Conservation (phyloP, 192 early-diverging fungal species). For the Lunasporangiospora selenospora region DNA sequence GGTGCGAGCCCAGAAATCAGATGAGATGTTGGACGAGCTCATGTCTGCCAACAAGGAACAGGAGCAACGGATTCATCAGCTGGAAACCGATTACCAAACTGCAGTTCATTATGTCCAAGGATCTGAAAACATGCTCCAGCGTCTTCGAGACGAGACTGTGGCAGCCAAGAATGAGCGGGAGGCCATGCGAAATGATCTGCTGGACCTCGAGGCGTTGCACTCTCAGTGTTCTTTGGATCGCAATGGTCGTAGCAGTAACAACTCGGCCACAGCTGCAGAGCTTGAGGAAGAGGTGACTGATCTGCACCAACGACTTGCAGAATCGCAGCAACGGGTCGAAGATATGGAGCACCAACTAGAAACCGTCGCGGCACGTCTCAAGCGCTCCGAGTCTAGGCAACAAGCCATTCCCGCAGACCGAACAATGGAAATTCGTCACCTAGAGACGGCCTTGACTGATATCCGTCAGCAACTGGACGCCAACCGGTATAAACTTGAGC, state of each 20-base stretch:
- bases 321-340: constrained; percentile 7
- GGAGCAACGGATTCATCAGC: constrained; percentile 36
- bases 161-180: constrained; percentile 14
- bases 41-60: constrained; percentile 5
- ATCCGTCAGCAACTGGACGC: constrained; percentile 6
- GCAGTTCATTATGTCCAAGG: constrained; percentile 42
- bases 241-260: too few relatives aligned
- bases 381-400: not conserved
- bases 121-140: constrained; percentile 37
- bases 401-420: constrained; percentile 5
- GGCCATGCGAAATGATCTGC: not conserved
- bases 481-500: constrained; percentile 27
- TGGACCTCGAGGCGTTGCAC: constrained; percentile 3
- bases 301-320: constrained; percentile 29
- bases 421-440: not conserved
- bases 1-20: constrained; percentile 23
- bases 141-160: constrained; percentile 37
- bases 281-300: constrained; percentile 29
- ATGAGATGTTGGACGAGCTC: constrained; percentile 17
- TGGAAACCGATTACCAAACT: constrained; percentile 52
- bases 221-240: not conserved
- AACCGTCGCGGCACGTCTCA: constrained; percentile 1
- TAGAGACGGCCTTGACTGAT: constrained; percentile 19
- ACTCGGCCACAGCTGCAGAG: not conserved
- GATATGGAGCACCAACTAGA: constrained; percentile 16